A percentile compares a stretch with the other conserved stretches of the same genome.
phyloP scores from a whole-genome alignment of 202 grass and related monocot species.

The Hordeum pubiflorum region DNA sequence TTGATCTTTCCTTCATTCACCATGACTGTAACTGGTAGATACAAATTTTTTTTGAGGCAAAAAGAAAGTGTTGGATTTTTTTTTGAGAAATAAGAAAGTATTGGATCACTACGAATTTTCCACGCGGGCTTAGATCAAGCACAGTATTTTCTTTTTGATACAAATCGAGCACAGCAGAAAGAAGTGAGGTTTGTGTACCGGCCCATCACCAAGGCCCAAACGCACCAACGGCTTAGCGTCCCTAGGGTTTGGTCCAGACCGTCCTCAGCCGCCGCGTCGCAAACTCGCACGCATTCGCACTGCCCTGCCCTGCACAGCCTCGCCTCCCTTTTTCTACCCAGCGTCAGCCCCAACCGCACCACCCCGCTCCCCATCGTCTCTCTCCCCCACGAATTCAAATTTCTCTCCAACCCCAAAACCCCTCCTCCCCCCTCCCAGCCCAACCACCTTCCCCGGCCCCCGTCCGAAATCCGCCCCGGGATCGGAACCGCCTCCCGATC shows the following conservation, averaged over 20 bases:
- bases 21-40: too few relatives aligned
- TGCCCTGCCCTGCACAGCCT: neutral
- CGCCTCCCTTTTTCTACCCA: neutral
- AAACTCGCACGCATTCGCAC: neutral
- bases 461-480: neutral
- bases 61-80: too few relatives aligned
- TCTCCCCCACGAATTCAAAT: constrained; percentile 6
- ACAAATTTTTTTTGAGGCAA: too few relatives aligned
- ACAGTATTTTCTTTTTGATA: too few relatives aligned
- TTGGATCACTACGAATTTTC: too few relatives aligned
- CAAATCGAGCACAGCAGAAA: too few relatives aligned
- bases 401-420: neutral
- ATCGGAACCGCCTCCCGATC: neutral
- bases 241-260: neutral
- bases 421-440: neutral
- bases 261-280: neutral
- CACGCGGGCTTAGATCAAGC: too few relatives aligned
- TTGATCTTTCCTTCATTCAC: too few relatives aligned
- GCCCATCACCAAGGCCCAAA: neutral
- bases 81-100: too few relatives aligned
- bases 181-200: neutral
- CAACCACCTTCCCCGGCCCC: neutral
- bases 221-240: neutral
- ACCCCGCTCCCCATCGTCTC: neutral
- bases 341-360: neutral